Percentiles rank a stretch among this genome's conserved stretches.
These are phyloP conservation scores for Pichia rugopelliculosa DNA, from an alignment of 805 yeast genomes.

Conservation along the genomic window DNA sequence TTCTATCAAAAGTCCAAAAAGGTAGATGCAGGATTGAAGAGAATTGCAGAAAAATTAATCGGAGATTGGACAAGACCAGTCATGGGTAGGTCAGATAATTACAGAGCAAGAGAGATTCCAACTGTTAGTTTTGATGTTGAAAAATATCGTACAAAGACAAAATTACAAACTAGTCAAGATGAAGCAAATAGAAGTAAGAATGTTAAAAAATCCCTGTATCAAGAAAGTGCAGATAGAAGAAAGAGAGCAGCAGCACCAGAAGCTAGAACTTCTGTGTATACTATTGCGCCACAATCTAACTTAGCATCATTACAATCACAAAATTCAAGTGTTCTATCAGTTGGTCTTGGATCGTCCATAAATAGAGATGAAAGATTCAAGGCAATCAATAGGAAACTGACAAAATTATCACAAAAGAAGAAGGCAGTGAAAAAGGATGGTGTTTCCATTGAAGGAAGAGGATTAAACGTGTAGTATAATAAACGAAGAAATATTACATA, in stretches of 20 bases:
- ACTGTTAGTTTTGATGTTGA: constrained; percentile 61
- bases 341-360: constrained; percentile 45
- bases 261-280: constrained; percentile 80
- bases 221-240: constrained; percentile 84
- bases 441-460: constrained; percentile 73
- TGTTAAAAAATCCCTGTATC: constrained; percentile 56
- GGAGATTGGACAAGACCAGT: constrained; percentile 99
- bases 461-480: constrained; percentile 20
- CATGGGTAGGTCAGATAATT: constrained; percentile 90
- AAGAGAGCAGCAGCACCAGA: constrained; percentile 96
- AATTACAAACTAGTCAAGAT: constrained; percentile 22
- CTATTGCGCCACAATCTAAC: constrained; percentile 79
- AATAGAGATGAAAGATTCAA: constrained; percentile 73
- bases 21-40: constrained; percentile 80
- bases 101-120: constrained; percentile 75
- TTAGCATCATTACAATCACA: constrained; percentile 39
- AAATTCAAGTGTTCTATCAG: constrained; percentile 29
- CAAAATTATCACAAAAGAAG: constrained; percentile 40
- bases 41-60: constrained; percentile 81
- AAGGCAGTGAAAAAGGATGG: constrained; percentile 56
- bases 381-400: constrained; percentile 58
- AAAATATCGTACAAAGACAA: constrained; percentile 38
- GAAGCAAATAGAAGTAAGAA: constrained; percentile 20
- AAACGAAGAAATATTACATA: neutral
- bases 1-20: constrained; percentile 87